Evolutionary conservation across 1,139 yeast genomes (phyloP).

Genomic region (Geotrichum fermentans): DNA sequence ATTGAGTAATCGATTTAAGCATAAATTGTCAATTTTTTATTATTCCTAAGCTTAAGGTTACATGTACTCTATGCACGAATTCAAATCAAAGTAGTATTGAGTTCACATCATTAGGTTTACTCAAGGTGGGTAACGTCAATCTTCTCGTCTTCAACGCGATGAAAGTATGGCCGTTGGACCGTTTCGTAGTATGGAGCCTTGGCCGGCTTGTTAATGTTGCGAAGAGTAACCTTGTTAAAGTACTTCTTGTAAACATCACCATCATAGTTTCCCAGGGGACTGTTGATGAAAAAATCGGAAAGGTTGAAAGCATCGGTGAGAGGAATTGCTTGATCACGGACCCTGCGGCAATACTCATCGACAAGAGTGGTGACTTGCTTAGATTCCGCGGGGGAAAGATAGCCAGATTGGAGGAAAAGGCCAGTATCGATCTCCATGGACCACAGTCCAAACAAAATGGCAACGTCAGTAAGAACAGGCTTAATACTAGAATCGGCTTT

Average conservation of each 20-base stretch:
- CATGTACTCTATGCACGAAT: too few relatives aligned
- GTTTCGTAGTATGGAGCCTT: constrained; percentile 41
- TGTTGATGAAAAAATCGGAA: constrained; percentile 77
- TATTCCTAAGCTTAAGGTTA: not conserved
- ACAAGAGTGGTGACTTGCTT: constrained; percentile 36
- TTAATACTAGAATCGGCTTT: constrained; percentile 31
- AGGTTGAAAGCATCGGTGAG: constrained; percentile 84
- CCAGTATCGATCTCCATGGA: constrained; percentile 75
- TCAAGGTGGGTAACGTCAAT: constrained; percentile 11
- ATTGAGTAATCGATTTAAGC: not conserved
- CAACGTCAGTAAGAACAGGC: constrained; percentile 46
- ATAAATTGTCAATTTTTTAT: not conserved
- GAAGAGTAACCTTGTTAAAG: constrained; percentile 38
- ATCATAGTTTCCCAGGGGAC: constrained; percentile 77
- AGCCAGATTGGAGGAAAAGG: constrained; percentile 61
- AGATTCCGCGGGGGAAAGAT: constrained; percentile 43
- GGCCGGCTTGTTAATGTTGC: constrained; percentile 33
- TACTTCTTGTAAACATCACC: constrained; percentile 86
- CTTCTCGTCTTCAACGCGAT: constrained; percentile 28
- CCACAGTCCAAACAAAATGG: constrained; percentile 60
- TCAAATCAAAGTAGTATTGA: too few relatives aligned
- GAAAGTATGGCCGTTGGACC: constrained; percentile 40
- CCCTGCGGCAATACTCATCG: constrained; percentile 36
- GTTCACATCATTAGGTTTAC: too few relatives aligned
- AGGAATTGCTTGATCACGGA: constrained; percentile 68